These are phyloP conservation scores for Strombidium stylifer DNA, from an alignment of 73 alveolate species.

Conservation along the genomic window DNA sequence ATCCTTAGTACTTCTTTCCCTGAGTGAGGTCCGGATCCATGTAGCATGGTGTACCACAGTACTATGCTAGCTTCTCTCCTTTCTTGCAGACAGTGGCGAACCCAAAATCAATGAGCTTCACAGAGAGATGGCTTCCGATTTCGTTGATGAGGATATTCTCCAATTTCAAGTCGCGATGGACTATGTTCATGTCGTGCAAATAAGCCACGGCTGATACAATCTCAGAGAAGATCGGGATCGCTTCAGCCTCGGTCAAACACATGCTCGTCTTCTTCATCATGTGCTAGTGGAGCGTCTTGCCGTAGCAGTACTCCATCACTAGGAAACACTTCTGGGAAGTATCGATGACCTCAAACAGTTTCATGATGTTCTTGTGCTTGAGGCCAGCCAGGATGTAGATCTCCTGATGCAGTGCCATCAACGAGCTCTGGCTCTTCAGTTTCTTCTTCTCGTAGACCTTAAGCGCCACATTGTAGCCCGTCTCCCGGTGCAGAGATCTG, in stretches of 20 bases:
- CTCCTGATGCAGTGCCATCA: conserved; percentile 11
- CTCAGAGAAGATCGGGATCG: conserved; percentile 69
- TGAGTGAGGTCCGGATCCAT: conserved; percentile 88
- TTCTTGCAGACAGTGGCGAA: conserved; percentile 29
- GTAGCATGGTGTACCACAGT: conserved; percentile 85
- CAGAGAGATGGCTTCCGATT: conserved; percentile 4
- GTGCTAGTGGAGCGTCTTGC: conserved; percentile 52
- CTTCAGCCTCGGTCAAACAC: conserved; percentile 64
- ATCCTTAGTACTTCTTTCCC: conserved; percentile 61
- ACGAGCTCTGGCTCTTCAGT: conserved; percentile 11
- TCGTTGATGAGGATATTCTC: conserved; percentile 80
- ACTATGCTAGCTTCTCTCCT: conserved; percentile 59
- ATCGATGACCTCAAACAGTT: conserved; percentile 66
- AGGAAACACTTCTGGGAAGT: conserved; percentile 47
- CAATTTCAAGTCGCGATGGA: conserved; percentile 89
- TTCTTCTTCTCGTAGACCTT: conserved; percentile 38
- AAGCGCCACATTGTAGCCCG: conserved; percentile 24
- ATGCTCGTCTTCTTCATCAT: conserved; percentile 37
- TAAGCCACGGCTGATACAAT: conserved; percentile 72
- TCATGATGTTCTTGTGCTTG: conserved; percentile 69
- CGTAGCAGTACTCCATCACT: conserved; percentile 61
- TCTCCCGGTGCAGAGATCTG: conserved; percentile 18
- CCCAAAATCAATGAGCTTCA: conserved; percentile 61
- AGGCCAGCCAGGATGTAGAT: conserved; percentile 41
- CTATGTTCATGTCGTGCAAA: conserved; percentile 73